These are phyloP conservation scores for Calonectria fujianensis DNA, from an alignment of 2,329 filamentous ascomycete genomes.

Conservation along the genomic window DNA sequence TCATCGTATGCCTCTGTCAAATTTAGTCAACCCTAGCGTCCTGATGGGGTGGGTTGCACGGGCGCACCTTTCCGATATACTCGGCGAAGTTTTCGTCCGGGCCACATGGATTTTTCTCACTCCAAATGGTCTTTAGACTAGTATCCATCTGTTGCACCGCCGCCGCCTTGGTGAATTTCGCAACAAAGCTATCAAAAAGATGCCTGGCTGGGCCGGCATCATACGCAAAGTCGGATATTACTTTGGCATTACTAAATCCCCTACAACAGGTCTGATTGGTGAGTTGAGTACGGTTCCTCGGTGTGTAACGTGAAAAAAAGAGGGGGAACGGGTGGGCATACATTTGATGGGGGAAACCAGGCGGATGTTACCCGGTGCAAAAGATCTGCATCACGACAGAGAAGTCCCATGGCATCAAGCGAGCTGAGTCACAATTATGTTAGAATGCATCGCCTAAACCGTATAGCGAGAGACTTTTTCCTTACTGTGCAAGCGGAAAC, in stretches of 20 bases:
- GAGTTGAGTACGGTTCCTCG: background rate
- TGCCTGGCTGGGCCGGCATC: background rate
- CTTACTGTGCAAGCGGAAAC: slow-evolving; percentile 5
- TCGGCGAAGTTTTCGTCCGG: background rate
- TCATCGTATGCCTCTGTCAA: background rate
- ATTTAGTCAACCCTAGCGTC: background rate
- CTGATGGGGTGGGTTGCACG: background rate
- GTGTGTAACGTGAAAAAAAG: background rate
- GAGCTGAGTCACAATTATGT: background rate
- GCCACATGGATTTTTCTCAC: background rate
- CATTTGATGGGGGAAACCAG: background rate
- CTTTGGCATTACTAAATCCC: background rate
- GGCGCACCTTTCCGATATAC: slow-evolving; percentile 9
- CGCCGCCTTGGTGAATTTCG: background rate
- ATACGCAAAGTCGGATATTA: slow-evolving; percentile 3
- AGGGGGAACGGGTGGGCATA: background rate
- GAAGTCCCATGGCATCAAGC: slow-evolving; percentile 2
- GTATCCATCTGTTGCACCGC: background rate
- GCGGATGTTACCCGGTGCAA: background rate
- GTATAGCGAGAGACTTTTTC: too few relatives aligned
- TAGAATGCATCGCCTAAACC: background rate
- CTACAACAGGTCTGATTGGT: background rate
- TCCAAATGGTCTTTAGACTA: background rate
- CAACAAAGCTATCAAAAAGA: slow-evolving; percentile 1
- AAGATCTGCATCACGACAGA: background rate